Base-by-base conservation (phyloP, 1,284 basidiomycete genomes). In the Heterobasidion occidentale region DNA sequence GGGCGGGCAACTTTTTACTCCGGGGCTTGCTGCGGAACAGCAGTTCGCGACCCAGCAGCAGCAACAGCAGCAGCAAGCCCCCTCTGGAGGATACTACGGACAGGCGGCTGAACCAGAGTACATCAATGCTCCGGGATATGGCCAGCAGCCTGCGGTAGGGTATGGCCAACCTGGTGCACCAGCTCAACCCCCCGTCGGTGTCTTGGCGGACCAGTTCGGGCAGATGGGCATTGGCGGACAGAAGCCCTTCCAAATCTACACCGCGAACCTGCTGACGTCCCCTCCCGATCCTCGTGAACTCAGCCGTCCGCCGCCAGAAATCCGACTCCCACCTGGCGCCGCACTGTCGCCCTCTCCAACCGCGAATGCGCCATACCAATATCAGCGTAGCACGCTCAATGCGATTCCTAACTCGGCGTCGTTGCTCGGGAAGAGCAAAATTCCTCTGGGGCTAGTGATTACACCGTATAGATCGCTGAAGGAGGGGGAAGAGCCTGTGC, bases 391-490 rank as follows among this genome's bases (percentile, higher is more conserved):
- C 64, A 99, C 97, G 1, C 71, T 99, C 60, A 95, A 97, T 66
- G 86, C 92, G 11, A 84, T 99, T 60, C 97, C 97, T 2, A 95
- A 92, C n/a, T 94, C 94, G 17, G 85, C 90, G 61, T 90, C 91
- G 12, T 80, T 99, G 7, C 78, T 99, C 58, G 84, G 79, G 73
- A 99, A 99, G 77, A 86, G 90, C 34, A 98, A 98, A 74, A 77
- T 99, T 54, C 97, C 97, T 3, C 79, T 99, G 51, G 94, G 89
- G 1, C 80, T 99, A 59, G 78, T 99, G 58, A 79, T 98, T 64
- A 93, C 93, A 0, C 97, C 97, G 0, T 96, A 98, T 73, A 86
- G 95, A 47, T 88, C 90, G 1, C 72, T 94, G 59, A 81, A 83
- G 59, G 82, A 83, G 57, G 88, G 85, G 20, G 88, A 93, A 51